Base-by-base conservation (phyloP, 805 yeast genomes). In the Pichia thaimueangensis region DNA sequence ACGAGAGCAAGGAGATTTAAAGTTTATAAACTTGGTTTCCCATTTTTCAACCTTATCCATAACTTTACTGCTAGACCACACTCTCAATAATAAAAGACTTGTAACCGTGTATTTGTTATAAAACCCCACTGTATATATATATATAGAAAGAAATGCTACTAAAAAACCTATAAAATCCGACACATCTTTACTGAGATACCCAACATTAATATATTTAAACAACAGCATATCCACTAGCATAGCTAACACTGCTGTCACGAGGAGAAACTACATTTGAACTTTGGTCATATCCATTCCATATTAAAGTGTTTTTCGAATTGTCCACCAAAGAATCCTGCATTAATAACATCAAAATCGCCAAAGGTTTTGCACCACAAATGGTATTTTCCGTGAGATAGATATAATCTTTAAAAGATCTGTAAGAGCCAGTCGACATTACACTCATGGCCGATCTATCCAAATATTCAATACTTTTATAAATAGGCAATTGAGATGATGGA, bases 361-460 rank as follows among this genome's bases (percentile, higher is more conserved):
- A 69, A 0, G 97, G 96, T 46, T 77, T 80, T 45, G 88, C 84
- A 0, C 98, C 98, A 62, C 98, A 93, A 15, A 93, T 83, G 0
- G 98, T 93, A 63, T 91, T 89, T 0, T 82, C 86, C 0, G 97
- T 86, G 1, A 49, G 51, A 6, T 64, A 62, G 5, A 93, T 74
- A 56, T 93, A 93, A 22, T 70, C 59, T 40, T 68, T 70, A 86
- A 95, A 93, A 7, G 63, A 62, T 1, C 56, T 53, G 41, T 79
- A 75, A 2, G 76, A 67, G 3, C 87, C 89, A 1, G 54, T 54
- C 0, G 78, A 60, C 0, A 82, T 68, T 3, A 81, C 63, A 9
- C 68, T 61, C 87, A 87, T 85, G 0, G 84, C 97, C 27, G 59
- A 50, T 31, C 64, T 73, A 62, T 91, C 98, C 45, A 93, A 61